Evolutionary conservation across 2,329 filamentous ascomycete species (phyloP).

Genomic region (Xylariales sp.): DNA sequence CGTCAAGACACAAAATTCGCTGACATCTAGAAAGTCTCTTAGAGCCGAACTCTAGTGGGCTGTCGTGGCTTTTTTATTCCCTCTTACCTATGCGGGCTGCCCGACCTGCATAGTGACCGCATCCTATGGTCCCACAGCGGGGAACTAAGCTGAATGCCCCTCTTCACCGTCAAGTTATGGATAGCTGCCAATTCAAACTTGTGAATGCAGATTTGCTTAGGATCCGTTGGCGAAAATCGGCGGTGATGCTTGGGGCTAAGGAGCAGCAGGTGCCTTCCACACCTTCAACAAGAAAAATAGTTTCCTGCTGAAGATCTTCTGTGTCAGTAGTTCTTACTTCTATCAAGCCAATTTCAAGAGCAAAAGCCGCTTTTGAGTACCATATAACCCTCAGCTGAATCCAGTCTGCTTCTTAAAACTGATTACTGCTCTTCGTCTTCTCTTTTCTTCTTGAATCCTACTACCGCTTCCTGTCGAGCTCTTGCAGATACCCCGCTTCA

Average conservation of each 20-base stretch:
- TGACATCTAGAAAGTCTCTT: background rate
- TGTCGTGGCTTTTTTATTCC: background rate
- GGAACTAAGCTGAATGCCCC: slow-evolving; percentile 7
- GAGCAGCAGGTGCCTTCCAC: background rate
- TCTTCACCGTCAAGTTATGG: background rate
- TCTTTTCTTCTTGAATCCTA: background rate
- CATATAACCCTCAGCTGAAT: background rate
- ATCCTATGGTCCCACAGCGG: slow-evolving; percentile 17
- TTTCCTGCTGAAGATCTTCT: background rate
- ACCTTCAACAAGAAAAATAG: background rate
- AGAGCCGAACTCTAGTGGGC: slow-evolving; percentile 5
- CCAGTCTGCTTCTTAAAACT: no score
- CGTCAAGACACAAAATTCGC: background rate
- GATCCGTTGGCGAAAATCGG: background rate
- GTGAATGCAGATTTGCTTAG: slow-evolving; percentile 2
- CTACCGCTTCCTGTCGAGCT: background rate
- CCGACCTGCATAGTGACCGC: slow-evolving; percentile 19
- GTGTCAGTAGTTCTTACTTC: background rate
- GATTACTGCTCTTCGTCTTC: background rate
- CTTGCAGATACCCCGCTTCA: background rate
- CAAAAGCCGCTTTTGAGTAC: background rate
- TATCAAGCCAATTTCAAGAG: background rate
- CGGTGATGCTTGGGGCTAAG: background rate
- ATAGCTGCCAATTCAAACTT: background rate
- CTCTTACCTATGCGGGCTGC: background rate